Conservation (phyloP, 352 stramenopile species). For the Globisporangium parvum region DNA sequence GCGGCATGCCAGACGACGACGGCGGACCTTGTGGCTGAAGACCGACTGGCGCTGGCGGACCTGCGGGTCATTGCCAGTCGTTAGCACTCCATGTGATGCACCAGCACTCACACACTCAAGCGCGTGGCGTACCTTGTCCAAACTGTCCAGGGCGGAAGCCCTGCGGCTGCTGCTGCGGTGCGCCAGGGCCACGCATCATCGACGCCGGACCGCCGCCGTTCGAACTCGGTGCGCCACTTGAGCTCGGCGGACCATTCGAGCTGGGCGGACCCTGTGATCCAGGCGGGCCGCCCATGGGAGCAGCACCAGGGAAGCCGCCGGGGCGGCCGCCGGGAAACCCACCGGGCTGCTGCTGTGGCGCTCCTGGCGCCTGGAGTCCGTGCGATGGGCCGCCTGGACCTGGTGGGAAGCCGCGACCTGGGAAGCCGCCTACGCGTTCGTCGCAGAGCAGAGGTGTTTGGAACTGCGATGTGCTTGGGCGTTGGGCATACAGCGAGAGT, state of each 20-base stretch:
- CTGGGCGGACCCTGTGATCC: slow-evolving; percentile 19
- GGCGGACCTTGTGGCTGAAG: slow-evolving; percentile 15
- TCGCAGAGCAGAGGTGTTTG: neutral
- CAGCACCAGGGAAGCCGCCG: slow-evolving; percentile 17
- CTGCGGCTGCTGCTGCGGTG: slow-evolving; percentile 4
- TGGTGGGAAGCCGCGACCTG: slow-evolving; percentile 11
- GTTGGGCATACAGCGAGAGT: neutral
- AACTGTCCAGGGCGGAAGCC: slow-evolving; percentile 21
- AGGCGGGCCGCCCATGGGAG: slow-evolving; percentile 11
- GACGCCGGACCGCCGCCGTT: slow-evolving; percentile 2
- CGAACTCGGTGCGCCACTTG: slow-evolving; percentile 6
- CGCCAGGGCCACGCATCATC: slow-evolving; percentile 1
- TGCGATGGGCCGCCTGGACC: slow-evolving; percentile 5
- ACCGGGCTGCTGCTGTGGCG: slow-evolving; percentile 2
- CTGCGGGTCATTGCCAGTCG: neutral
- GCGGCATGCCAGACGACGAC: slow-evolving; percentile 33
- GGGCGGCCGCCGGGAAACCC: slow-evolving; percentile 12
- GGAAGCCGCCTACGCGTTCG: slow-evolving; percentile 7
- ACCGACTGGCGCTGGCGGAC: slow-evolving; percentile 6
- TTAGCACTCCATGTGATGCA: neutral
- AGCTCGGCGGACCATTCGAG: slow-evolving; percentile 11
- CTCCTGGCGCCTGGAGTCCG: slow-evolving; percentile 14
- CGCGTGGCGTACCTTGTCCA: slow-evolving; percentile 4
- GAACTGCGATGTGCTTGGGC: neutral
- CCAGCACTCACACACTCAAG: neutral